Evolutionary conservation across 2,329 filamentous ascomycete species (phyloP).

Genomic region (Diplodia intermedia): DNA sequence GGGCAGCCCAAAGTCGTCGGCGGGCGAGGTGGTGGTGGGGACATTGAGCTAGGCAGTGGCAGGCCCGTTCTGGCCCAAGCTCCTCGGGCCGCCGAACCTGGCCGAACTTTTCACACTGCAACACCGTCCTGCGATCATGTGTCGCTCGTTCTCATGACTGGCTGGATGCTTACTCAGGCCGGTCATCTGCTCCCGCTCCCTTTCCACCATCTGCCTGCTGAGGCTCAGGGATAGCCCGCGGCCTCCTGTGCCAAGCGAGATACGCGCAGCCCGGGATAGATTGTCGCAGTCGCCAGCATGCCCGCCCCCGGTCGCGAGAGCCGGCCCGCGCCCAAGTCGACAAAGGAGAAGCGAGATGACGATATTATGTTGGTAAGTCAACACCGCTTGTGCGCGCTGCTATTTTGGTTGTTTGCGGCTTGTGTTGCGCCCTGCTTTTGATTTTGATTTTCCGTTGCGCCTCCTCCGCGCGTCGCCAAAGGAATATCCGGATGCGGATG

Average conservation of each 20-base stretch:
- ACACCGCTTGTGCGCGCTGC: not conserved
- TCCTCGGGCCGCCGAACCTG: slow-evolving; percentile 10
- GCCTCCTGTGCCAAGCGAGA: slow-evolving; percentile 27
- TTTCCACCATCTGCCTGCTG: not conserved
- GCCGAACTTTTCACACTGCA: slow-evolving; percentile 18
- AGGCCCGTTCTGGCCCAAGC: slow-evolving; percentile 14
- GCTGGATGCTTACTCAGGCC: not conserved
- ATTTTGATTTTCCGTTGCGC: not conserved
- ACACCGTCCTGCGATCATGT: slow-evolving; percentile 6
- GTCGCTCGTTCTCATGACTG: slow-evolving; percentile 3
- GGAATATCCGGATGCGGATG: not conserved
- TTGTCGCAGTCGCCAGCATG: slow-evolving; percentile 13
- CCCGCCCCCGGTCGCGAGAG: slow-evolving; percentile 1
- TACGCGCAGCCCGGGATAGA: slow-evolving; percentile 12
- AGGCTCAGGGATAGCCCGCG: slow-evolving; percentile 4
- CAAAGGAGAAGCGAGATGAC: slow-evolving; percentile 40
- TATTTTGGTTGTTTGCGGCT: not conserved
- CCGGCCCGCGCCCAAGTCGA: slow-evolving; percentile 32
- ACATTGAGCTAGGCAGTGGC: not conserved
- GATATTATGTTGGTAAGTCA: slow-evolving; percentile 44
- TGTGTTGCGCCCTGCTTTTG: not conserved
- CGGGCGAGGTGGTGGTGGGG: slow-evolving; percentile 22
- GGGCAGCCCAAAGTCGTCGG: slow-evolving; percentile 3
- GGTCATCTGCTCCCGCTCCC: slow-evolving; percentile 2
- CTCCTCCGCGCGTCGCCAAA: not conserved